These are phyloP conservation scores for Lichtheimia ornata DNA, from an alignment of 371 early-diverging fungal species.

Conservation along the genomic window DNA sequence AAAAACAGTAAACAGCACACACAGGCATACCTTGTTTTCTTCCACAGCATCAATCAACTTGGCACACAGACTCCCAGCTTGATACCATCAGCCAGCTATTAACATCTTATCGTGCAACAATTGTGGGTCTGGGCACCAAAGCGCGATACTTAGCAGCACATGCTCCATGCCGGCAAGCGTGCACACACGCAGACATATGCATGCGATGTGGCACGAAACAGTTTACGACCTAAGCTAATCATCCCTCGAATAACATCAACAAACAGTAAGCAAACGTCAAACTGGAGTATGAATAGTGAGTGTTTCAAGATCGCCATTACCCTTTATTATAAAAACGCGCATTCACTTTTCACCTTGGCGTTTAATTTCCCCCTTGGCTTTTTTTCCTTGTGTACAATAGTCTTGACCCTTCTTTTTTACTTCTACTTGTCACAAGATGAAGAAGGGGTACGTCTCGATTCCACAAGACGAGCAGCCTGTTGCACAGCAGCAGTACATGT, in stretches of 20 bases:
- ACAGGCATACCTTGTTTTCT: too few species aligned
- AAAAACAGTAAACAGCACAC: too few species aligned
- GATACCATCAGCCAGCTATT: too few species aligned
- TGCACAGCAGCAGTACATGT: constrained; percentile 12
- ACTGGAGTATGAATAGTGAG: background rate
- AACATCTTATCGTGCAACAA: too few species aligned
- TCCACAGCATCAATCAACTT: too few species aligned
- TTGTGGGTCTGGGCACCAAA: too few species aligned
- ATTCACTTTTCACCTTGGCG: background rate
- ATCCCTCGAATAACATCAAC: background rate
- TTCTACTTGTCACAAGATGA: constrained; percentile 2
- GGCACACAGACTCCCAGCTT: too few species aligned
- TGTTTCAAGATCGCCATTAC: background rate
- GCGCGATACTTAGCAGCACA: too few species aligned
- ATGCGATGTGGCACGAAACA: constrained; percentile 3
- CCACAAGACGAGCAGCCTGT: constrained; percentile 3
- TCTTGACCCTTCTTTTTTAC: background rate
- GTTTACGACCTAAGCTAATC: background rate
- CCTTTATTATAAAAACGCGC: background rate
- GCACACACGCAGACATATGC: too few species aligned
- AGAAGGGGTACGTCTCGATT: constrained; percentile 13
- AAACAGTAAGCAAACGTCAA: constrained; percentile 10
- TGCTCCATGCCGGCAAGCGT: too few species aligned
- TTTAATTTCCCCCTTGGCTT: background rate
- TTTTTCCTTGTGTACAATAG: background rate